Base-by-base conservation (phyloP, 75 land plant species). In the Azolla pinnata region DNA sequence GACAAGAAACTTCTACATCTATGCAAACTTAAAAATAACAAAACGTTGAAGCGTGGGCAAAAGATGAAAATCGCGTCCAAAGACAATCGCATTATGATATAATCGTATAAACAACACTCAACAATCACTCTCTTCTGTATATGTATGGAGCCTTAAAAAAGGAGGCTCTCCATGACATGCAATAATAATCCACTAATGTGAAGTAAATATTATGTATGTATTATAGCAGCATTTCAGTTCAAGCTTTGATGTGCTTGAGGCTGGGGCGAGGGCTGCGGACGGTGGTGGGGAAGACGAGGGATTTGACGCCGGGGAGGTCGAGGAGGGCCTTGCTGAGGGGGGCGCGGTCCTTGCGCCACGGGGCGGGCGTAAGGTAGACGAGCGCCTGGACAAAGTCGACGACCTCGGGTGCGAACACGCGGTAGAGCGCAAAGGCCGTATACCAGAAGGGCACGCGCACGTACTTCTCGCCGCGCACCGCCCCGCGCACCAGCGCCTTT, bases 261-360 rank as follows among this genome's bases (percentile, higher is more conserved):
- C 42, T 38, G 7, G 42, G 7, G 42, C 42, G 42, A 7, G 42
- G 42, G 42, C 14, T 7, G 42, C 59, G 75, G 33, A 78, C 59
- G 0, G 82, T 56, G 19, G 54, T 23, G 3, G 89, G 78, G 46
- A 82, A 82, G 33, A 85, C 25, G 10, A 79, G 14, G 10, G 40
- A 60, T 59, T 76, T 58, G 3, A 75, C 78, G 29, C 80, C 80
- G 7, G 76, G 73, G 33, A 60, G 29, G 19, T 82, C 80, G 60
- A 86, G 1, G 1, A 73, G 17, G 56, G 52, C 48, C 76, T 83
- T 86, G 71, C 69, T 64, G 0, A 65, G 40, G 1, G 76, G 62
- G 0, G 49, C 73, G 0, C 30, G 33, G 12, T 29, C 29, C 50
- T 47, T 47, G 18, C 50, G 7, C 20, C 50, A 9, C 3, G 50